Evolutionary conservation across 768 basidiomycete species (phyloP).

Genomic region (Tylopilus balloui): DNA sequence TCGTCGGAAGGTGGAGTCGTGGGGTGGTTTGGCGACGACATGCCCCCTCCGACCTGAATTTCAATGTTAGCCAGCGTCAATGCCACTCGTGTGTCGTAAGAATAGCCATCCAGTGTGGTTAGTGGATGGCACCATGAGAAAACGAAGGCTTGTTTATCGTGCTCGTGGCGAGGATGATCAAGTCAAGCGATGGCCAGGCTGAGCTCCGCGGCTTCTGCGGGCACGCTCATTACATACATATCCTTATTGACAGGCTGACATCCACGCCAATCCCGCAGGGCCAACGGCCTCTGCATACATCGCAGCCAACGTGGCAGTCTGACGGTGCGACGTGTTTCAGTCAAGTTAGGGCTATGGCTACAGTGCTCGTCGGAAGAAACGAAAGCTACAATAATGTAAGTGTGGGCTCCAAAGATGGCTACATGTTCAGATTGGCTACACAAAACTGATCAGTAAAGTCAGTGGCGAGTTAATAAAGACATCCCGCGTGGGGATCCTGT

Average conservation of each 20-base stretch:
- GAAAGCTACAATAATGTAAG: constrained; percentile 22
- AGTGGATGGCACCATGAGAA: not conserved
- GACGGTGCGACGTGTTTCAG: constrained; percentile 1
- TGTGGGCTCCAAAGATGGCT: constrained; percentile 16
- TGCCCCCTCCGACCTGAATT: not conserved
- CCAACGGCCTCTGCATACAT: not conserved
- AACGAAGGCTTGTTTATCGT: not conserved
- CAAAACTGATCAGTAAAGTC: constrained; percentile 12
- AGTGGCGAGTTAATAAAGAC: constrained; percentile 14
- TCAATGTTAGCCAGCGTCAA: not conserved
- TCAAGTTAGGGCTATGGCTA: constrained; percentile 21
- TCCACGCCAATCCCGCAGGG: not conserved
- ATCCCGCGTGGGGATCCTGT: constrained; percentile 9
- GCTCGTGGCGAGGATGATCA: not conserved
- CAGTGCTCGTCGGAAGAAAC: constrained; percentile 10
- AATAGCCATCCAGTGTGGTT: not conserved
- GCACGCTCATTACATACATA: not conserved
- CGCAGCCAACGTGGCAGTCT: not conserved
- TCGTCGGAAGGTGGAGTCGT: not conserved
- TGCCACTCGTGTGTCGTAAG: not conserved
- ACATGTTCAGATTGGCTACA: constrained; percentile 27
- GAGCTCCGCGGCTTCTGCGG: no score
- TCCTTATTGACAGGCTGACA: not conserved
- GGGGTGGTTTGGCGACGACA: not conserved
- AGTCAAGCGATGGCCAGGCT: not conserved